Evolutionary conservation across 2,329 filamentous ascomycete genomes (phyloP).

Genomic region (Dothistroma pini): DNA sequence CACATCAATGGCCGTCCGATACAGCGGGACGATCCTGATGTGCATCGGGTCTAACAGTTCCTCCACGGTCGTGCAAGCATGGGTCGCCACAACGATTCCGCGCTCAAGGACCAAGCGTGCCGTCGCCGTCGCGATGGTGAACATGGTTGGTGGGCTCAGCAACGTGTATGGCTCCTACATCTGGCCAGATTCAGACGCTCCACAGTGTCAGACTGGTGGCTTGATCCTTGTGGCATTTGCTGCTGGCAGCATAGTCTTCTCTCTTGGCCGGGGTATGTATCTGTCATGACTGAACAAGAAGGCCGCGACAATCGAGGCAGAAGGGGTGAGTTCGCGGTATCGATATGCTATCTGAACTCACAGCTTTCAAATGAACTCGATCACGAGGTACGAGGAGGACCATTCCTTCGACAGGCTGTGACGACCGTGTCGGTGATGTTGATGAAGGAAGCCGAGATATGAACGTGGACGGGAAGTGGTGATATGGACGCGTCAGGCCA

Average conservation of each 20-base stretch:
- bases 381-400: too few relatives aligned
- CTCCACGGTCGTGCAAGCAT: constrained; percentile 5
- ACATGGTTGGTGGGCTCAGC: constrained; percentile 5
- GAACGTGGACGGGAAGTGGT: too few relatives aligned
- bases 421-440: too few relatives aligned
- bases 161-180: constrained; percentile 9
- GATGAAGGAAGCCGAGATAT: too few relatives aligned
- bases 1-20: not conserved
- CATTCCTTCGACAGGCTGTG: too few relatives aligned
- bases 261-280: not conserved
- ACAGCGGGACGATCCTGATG: constrained; percentile 7
- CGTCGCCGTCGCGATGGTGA: constrained; percentile 5
- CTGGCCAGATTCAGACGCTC: constrained; percentile 6
- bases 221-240: constrained; percentile 3
- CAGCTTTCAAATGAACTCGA: too few relatives aligned
- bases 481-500: too few relatives aligned
- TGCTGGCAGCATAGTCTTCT: constrained; percentile 1
- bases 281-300: constrained; percentile 1
- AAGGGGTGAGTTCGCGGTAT: not conserved
- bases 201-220: constrained; percentile 3
- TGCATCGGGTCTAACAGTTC: constrained; percentile 2
- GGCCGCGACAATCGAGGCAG: not conserved
- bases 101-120: constrained; percentile 3
- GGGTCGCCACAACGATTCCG: constrained; percentile 5
- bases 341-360: constrained; percentile 1